Evolutionary conservation across 78 protist genomes (phyloP).

Genomic region (Blattamonas nauphoetae): DNA sequence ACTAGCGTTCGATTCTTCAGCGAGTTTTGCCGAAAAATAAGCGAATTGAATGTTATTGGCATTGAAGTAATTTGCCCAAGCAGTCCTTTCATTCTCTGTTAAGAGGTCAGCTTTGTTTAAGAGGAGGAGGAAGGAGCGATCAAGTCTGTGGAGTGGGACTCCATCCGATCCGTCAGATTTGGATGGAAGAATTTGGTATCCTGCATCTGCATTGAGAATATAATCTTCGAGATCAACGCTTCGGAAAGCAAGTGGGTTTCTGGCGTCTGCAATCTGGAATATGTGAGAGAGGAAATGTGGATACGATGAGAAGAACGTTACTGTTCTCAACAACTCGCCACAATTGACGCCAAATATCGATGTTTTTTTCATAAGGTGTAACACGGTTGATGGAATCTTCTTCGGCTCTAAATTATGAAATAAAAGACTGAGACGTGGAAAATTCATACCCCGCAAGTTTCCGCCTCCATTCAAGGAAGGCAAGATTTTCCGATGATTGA

Average conservation of each 20-base stretch:
- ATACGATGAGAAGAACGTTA: constrained; percentile 52
- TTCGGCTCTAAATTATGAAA: constrained; percentile 32
- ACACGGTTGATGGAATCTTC: constrained; percentile 44
- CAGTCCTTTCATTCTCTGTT: constrained; percentile 21
- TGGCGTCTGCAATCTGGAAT: constrained; percentile 85
- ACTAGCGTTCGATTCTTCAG: not conserved
- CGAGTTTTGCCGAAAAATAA: constrained; percentile 40
- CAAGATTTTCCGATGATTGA: not conserved
- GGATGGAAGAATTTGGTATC: not conserved
- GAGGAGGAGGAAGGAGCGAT: constrained; percentile 42
- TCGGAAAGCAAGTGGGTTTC: constrained; percentile 89
- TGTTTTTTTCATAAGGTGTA: constrained; percentile 91
- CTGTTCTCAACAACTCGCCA: constrained; percentile 96
- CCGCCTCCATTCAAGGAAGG: not conserved
- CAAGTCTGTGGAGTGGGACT: constrained; percentile 21
- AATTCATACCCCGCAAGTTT: not conserved
- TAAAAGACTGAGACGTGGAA: not conserved
- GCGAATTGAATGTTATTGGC: constrained; percentile 17
- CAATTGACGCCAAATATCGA: constrained; percentile 95
- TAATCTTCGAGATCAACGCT: constrained; percentile 68
- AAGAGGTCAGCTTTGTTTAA: constrained; percentile 94
- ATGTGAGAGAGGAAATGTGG: not conserved
- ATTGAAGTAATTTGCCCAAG: constrained; percentile 61
- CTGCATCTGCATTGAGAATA: constrained; percentile 2
- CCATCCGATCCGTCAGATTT: not conserved